Conservation (phyloP, 345 rosid genomes). For the Lepidium didymum region DNA sequence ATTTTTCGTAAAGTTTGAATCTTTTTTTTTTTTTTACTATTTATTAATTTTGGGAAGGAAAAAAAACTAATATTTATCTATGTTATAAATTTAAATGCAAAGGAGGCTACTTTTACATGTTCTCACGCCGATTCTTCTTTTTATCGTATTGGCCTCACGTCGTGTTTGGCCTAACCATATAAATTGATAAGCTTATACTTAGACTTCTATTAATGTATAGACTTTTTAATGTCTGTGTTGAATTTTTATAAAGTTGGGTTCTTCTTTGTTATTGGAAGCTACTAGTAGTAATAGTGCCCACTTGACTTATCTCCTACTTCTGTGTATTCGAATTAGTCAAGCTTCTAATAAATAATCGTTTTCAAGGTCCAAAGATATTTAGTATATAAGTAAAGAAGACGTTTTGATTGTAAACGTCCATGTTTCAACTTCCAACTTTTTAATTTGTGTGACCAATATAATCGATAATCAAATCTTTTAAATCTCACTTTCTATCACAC, state of each 20-base stretch:
- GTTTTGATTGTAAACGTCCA: background rate
- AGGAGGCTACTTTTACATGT: slow-evolving; percentile 34
- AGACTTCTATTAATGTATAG: background rate
- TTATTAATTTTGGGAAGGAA: background rate
- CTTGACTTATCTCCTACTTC: background rate
- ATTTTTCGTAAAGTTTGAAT: slow-evolving; percentile 42
- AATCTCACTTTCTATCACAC: too few relatives aligned
- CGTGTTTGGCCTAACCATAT: slow-evolving; percentile 39
- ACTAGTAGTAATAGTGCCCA: slow-evolving; percentile 3
- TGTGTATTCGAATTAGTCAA: slow-evolving; percentile 4
- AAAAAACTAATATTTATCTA: background rate
- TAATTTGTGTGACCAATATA: too few relatives aligned
- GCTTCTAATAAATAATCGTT: background rate
- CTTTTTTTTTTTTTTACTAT: slow-evolving; percentile 18
- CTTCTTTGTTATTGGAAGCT: slow-evolving; percentile 11
- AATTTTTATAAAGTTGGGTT: background rate
- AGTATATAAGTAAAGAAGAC: slow-evolving; percentile 11
- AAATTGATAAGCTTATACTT: slow-evolving; percentile 14
- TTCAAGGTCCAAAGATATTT: slow-evolving; percentile 1
- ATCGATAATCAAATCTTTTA: too few relatives aligned
- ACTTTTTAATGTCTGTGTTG: background rate
- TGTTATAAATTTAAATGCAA: slow-evolving; percentile 14
- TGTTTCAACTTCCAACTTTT: background rate
- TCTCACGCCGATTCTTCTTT: slow-evolving; percentile 45
- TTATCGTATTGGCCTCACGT: slow-evolving; percentile 17